These are phyloP conservation scores for Podaxis mareebaensis DNA, from an alignment of 768 basidiomycete species.

Conservation along the genomic window DNA sequence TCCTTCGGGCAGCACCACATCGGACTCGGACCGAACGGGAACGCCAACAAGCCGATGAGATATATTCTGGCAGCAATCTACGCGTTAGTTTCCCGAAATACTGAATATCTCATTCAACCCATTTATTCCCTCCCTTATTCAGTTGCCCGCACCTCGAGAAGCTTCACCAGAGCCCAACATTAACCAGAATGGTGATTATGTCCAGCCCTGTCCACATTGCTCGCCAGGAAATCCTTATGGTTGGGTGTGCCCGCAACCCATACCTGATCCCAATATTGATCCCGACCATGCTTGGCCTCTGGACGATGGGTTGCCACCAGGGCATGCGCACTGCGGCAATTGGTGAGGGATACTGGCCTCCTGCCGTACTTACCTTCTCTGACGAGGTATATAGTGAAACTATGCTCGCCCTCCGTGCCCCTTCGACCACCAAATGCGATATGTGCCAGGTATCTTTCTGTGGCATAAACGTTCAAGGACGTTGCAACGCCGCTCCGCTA, in stretches of 20 bases:
- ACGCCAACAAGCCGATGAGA: constrained; percentile 78
- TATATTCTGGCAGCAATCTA: constrained; percentile 66
- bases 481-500: constrained; percentile 65
- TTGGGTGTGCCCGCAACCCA: constrained; percentile 81
- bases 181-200: constrained; percentile 61
- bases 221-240: constrained; percentile 66
- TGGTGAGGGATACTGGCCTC: constrained; percentile 50
- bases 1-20: constrained; percentile 71
- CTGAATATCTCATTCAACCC: background rate
- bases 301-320: constrained; percentile 77
- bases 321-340: constrained; percentile 80
- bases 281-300: constrained; percentile 74
- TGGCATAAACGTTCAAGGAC: constrained; percentile 73
- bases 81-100: constrained; percentile 48
- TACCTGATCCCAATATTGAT: constrained; percentile 69
- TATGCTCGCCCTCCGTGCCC: constrained; percentile 69
- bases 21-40: constrained; percentile 69
- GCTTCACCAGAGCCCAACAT: constrained; percentile 76
- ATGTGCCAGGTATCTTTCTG: constrained; percentile 83
- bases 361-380: background rate
- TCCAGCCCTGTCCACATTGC: constrained; percentile 83
- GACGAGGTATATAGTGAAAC: constrained; percentile 54
- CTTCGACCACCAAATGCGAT: constrained; percentile 80
- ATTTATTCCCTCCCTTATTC: background rate
- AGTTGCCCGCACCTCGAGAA: constrained; percentile 79